A percentile compares a stretch with the other conserved stretches of the same genome.
phyloP scores from a whole-genome alignment of 805 yeast species.

The Metschnikowia borealis region DNA sequence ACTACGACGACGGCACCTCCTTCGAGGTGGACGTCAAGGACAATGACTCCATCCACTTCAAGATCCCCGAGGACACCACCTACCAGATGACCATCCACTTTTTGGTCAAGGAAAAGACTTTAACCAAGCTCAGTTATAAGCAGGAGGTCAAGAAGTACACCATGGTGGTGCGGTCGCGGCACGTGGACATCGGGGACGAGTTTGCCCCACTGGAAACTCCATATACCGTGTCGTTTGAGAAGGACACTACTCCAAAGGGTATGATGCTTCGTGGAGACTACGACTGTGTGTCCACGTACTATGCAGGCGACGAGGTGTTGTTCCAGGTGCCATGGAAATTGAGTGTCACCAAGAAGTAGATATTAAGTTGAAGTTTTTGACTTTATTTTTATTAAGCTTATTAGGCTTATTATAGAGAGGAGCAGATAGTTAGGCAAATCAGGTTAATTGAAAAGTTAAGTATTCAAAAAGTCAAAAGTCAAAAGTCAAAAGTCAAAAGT shows the following conservation, averaged over 20 bases:
- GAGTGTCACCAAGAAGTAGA: constrained; percentile 25
- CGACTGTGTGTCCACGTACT: constrained; percentile 31
- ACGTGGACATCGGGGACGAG: constrained; percentile 27
- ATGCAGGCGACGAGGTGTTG: constrained; percentile 29
- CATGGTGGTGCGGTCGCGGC: constrained; percentile 28
- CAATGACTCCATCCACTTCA: constrained; percentile 25
- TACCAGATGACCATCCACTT: constrained; percentile 32
- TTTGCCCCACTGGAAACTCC: constrained; percentile 34
- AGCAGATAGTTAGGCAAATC: no score
- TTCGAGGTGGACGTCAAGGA: constrained; percentile 27
- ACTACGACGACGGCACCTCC: constrained; percentile 27
- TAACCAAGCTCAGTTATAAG: constrained; percentile 31
- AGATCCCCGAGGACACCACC: constrained; percentile 36
- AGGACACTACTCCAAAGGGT: constrained; percentile 38
- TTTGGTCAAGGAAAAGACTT: constrained; percentile 24
- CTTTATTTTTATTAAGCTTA: no score
- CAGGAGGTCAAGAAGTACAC: constrained; percentile 36
- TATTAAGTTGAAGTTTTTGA: no score
- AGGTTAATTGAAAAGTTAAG: no score
- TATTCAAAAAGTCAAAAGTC: no score
- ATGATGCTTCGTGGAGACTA: constrained; percentile 34
- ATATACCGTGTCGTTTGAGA: constrained; percentile 27
- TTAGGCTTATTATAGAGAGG: no score
- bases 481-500: no score
- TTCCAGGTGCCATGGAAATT: constrained; percentile 31